Evolutionary conservation across 2,329 filamentous ascomycete species (phyloP).

Genomic region (Kalmusia sp.): DNA sequence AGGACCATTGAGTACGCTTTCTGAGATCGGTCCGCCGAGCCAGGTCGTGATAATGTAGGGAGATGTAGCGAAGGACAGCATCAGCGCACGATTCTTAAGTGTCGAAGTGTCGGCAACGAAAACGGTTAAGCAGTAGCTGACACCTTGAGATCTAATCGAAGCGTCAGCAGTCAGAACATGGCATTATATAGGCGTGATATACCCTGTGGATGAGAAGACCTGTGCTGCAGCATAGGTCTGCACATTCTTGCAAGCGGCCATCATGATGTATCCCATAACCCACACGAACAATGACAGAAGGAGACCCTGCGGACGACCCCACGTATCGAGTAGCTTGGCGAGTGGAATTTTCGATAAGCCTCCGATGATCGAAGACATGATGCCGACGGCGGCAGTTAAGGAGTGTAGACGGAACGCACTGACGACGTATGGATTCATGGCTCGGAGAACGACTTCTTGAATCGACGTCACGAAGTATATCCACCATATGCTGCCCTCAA

Average conservation of each 20-base stretch:
- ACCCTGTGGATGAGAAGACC: conserved; percentile 70
- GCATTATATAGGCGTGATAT: conserved; percentile 29
- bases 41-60: conserved; percentile 28
- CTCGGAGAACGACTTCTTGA: conserved; percentile 47
- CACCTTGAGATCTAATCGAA: neutral
- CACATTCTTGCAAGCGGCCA: conserved; percentile 67
- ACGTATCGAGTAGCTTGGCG: conserved; percentile 48
- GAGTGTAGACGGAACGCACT: conserved; percentile 39
- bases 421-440: conserved; percentile 46
- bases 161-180: too few species aligned
- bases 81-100: conserved; percentile 68
- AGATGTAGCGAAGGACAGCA: conserved; percentile 56
- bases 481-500: conserved; percentile 46
- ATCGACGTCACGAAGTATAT: conserved; percentile 55
- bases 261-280: conserved; percentile 61
- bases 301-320: conserved; percentile 45
- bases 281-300: conserved; percentile 29
- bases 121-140: conserved; percentile 62
- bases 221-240: conserved; percentile 67
- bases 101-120: conserved; percentile 72
- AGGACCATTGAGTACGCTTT: conserved; percentile 52
- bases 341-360: conserved; percentile 44
- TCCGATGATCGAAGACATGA: conserved; percentile 42
- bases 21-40: conserved; percentile 25
- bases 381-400: conserved; percentile 37